Base-by-base conservation (phyloP, 345 rosid species). In the Sonneratia caseolaris region DNA sequence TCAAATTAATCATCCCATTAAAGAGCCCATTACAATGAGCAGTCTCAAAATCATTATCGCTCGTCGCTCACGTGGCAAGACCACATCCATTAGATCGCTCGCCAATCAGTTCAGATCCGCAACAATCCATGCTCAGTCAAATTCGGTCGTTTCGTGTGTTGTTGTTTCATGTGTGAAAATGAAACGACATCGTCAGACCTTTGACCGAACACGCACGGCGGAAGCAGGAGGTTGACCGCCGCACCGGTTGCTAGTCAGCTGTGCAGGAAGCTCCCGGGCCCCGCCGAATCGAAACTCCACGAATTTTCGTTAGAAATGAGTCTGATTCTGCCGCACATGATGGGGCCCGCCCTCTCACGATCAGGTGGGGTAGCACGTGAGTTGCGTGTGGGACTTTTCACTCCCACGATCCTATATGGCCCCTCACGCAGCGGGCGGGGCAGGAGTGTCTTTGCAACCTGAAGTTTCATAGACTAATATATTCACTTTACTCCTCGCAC, bases 351-450 rank as follows among this genome's bases (percentile, higher is more conserved):
- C 45, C 45, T 42, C 45, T 9, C 10, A 9, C 45, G 14, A 22
- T 57, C 36, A 14, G 37, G 66, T 62, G 66, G 66, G 66, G 66
- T 13, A 62, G 66, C 66, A 32, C 66, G 66, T 62, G 38, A 62
- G 66, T 32, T 62, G 38, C 38, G 66, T 35, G 13, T 1, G 19
- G 38, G 18, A 35, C 38, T 62, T 62, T 37, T 62, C 38, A 27
- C 32, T 27, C 66, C 7, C 37, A 15, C 22, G 18, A 53, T 53
- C 59, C n/a, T n/a, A 53, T 19, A 53, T 42, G 7, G 9, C 22
- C 59, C 59, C 59, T 21, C 24, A 3, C 9, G 4, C 45, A 42
- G 45, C 10, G 45, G 22, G 22, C 5, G 32, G 11, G 14, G 64
- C 0, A 57, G 12, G 13, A 7, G n/a, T 57, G 32, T 57, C 64